Evolutionary conservation across 2,329 filamentous ascomycete genomes (phyloP), one percentile per base, ranked within the genome.

Genomic region (Sporothrix curviconia): DNA sequence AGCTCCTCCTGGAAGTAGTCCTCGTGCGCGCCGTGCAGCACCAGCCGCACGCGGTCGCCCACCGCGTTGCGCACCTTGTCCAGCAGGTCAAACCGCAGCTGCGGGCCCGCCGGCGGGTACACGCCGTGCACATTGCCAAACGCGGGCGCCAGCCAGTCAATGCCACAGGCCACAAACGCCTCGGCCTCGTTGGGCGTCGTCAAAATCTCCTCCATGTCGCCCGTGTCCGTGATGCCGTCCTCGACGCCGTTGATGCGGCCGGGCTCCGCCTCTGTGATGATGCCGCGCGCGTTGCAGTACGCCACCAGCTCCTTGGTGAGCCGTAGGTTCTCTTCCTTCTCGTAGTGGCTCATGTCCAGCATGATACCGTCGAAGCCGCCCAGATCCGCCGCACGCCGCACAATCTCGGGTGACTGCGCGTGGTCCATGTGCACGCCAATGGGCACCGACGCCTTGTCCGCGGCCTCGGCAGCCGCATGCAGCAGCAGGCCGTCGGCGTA

Each of bases 81-180:
- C 3, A 82, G 70, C 3, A 73, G 67, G 28, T 72, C 80, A 66
- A 82, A 86, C 65, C 87, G 84, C 17, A 87, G 69, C 67, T 78
- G 74, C 24, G 84, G 81, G 0, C 86, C 86, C 15, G 80, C 71
- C 0, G 82, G 78, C 0, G 86, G 85, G 69, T 90, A 90, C 64
- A 84, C 81, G 6, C 87, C 87, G 70, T 90, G 87, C 44, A 90
- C 83, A 65, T 90, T 90, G 3, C 87, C 87, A 71, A 90, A 89
- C 0, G 85, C 85, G 0, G 87, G 87, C 3, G 87, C 87, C 14
- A 91, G 73, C 73, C 85, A 86, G 64, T 90, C 84, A 65, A 90
- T 87, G 0, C 86, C 87, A 11, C 85, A 87, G 2, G 75, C 78
- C 4, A 89, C 78, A 64, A 91, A 90, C 64, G 88, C 82, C 61